Conservation (phyloP, 306 rosid genomes). For the Trifolium fragiferum region DNA sequence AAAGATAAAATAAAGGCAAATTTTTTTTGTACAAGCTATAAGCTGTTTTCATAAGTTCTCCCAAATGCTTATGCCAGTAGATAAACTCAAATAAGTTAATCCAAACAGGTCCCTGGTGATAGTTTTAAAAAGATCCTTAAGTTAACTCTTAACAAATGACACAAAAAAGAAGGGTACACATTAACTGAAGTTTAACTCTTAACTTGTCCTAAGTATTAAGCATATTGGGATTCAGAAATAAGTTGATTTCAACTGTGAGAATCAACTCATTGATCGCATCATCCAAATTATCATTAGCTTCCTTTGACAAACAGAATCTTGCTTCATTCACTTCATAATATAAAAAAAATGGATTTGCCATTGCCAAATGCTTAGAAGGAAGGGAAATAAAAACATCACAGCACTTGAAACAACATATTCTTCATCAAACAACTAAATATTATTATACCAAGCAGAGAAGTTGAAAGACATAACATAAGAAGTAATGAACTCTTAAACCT, state of each 20-base stretch:
- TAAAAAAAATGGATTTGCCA: conserved; percentile 2
- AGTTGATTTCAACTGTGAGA: conserved; percentile 90
- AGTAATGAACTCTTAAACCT: not conserved
- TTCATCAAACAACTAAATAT: conserved; percentile 21
- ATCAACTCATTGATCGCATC: conserved; percentile 92
- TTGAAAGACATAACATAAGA: conserved; percentile 12
- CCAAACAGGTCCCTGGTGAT: no score
- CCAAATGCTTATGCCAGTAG: not conserved
- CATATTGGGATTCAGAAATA: no score
- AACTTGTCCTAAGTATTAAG: no score
- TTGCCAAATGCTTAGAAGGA: conserved; percentile 27
- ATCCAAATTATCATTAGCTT: conserved; percentile 83
- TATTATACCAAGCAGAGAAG: conserved; percentile 2
- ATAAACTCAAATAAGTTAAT: not conserved
- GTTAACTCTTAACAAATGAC: no score
- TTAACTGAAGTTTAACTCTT: no score
- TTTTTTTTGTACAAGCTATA: not conserved
- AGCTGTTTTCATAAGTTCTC: not conserved
- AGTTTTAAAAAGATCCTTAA: no score
- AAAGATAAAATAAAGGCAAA: not conserved
- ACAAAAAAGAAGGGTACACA: no score
- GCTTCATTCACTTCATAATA: not conserved
- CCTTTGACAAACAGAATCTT: conserved; percentile 47
- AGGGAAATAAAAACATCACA: conserved; percentile 15
- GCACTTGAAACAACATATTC: conserved; percentile 16